Percentiles rank a stretch among this genome's conserved stretches.
Conservation (phyloP, 163 green algal species). For the Scenedesmus sp. region DNA sequence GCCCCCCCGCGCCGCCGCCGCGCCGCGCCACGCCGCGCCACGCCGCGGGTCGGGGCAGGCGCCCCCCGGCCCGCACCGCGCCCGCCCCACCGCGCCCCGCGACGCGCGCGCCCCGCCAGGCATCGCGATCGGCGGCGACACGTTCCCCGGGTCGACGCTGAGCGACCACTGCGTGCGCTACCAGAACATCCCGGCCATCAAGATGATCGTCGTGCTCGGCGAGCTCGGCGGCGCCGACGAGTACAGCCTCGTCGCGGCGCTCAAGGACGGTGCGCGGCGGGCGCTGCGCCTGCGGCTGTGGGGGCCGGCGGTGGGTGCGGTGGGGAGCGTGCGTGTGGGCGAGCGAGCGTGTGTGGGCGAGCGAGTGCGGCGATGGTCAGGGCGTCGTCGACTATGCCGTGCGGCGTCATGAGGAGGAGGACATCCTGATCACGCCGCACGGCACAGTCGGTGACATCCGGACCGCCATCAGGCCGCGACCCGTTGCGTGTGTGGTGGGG, state of each 20-base stretch:
- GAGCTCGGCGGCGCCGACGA: slow-evolving; percentile 93
- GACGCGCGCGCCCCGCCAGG: slow-evolving; percentile 58
- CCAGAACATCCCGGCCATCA: slow-evolving; percentile 85
- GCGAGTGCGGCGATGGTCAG: too few species aligned
- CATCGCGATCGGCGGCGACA: slow-evolving; percentile 95
- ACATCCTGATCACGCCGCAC: too few species aligned
- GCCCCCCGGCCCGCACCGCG: background rate
- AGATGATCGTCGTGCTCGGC: slow-evolving; percentile 96
- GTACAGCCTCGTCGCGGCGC: slow-evolving; percentile 85
- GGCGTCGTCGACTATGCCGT: too few species aligned
- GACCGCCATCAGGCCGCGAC: too few species aligned
- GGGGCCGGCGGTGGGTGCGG: too few species aligned
- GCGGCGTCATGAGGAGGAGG: too few species aligned
- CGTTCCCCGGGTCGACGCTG: slow-evolving; percentile 92
- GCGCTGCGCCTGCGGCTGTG: background rate
- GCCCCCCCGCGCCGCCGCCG: background rate
- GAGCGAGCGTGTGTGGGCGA: too few species aligned
- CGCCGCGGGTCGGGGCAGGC: too few species aligned
- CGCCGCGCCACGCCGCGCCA: too few species aligned
- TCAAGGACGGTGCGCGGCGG: slow-evolving; percentile 46
- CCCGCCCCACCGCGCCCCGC: background rate
- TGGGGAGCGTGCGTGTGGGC: too few species aligned
- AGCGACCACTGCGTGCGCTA: slow-evolving; percentile 94
- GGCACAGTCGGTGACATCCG: too few species aligned
- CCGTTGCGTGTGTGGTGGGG: too few species aligned